A percentile compares a stretch with the other conserved stretches of the same genome.
These are phyloP conservation scores for Erysimum cheiranthoides DNA, from an alignment of 345 rosid species.

Conservation along the genomic window DNA sequence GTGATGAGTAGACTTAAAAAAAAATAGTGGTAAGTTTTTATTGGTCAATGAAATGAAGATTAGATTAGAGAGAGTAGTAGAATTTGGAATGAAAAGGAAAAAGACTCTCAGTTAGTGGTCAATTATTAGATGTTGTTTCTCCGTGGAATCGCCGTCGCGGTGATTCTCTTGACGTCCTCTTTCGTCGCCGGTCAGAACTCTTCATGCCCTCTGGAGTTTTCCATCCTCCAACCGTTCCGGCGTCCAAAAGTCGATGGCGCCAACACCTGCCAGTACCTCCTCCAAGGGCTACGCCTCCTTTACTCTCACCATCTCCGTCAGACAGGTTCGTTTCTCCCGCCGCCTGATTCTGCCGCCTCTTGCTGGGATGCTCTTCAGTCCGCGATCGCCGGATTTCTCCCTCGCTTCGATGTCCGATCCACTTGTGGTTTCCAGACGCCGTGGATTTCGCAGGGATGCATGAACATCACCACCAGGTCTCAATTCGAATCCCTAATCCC, in stretches of 20 bases:
- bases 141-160: conserved; percentile 18
- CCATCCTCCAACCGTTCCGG: conserved; percentile 56
- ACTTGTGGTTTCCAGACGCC: conserved; percentile 71
- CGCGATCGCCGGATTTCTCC: conserved; percentile 44
- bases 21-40: too few species aligned
- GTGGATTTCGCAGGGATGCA: conserved; percentile 83
- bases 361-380: conserved; percentile 71
- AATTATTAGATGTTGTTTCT: conserved; percentile 49
- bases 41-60: too few species aligned
- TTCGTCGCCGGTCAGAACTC: conserved; percentile 40
- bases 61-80: too few species aligned
- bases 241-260: conserved; percentile 24
- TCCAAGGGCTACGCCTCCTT: conserved; percentile 79
- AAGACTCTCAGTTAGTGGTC: not conserved
- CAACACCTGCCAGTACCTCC: conserved; percentile 62
- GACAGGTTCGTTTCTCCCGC: conserved; percentile 66
- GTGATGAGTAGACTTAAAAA: too few species aligned
- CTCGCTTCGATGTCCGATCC: conserved; percentile 59
- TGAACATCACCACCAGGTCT: conserved; percentile 69
- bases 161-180: conserved; percentile 18
- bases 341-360: conserved; percentile 58
- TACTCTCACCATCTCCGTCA: conserved; percentile 63
- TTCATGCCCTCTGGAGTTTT: conserved; percentile 76
- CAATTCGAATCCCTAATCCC: conserved; percentile 59
- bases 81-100: not conserved